Evolutionary conservation across 2,329 filamentous ascomycete species (phyloP).

Genomic region (Dothistroma pini): DNA sequence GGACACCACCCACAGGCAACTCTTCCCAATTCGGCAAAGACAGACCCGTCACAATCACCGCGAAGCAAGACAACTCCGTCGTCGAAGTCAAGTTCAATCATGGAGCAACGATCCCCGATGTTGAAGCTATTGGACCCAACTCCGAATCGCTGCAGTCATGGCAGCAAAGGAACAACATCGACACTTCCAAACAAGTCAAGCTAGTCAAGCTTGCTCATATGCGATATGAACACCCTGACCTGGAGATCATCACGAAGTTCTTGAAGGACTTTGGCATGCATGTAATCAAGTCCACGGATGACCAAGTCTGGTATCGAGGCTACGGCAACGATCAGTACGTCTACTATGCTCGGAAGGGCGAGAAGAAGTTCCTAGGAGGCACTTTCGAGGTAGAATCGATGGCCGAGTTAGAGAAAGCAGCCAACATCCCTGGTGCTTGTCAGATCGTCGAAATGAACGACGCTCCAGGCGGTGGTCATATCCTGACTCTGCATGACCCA

Average conservation of each 20-base stretch:
- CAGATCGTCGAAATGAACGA: constrained; percentile 33
- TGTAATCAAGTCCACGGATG: constrained; percentile 37
- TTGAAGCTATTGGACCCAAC: constrained; percentile 36
- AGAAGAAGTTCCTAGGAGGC: constrained; percentile 42
- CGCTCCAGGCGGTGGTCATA: constrained; percentile 40
- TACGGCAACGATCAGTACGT: constrained; percentile 45
- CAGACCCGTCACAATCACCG: constrained; percentile 29
- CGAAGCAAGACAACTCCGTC: constrained; percentile 20
- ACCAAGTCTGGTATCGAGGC: constrained; percentile 42
- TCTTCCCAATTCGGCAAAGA: constrained; percentile 25
- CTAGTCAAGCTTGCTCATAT: constrained; percentile 50
- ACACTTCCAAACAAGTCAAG: constrained; percentile 44
- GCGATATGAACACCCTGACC: constrained; percentile 53
- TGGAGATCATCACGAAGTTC: constrained; percentile 48
- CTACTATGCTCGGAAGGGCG: constrained; percentile 41
- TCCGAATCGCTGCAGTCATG: constrained; percentile 38
- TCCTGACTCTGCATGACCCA: constrained; percentile 39
- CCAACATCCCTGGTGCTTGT: constrained; percentile 30
- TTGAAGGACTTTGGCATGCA: constrained; percentile 45
- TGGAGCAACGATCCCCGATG: constrained; percentile 40
- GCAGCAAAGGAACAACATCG: constrained; percentile 41
- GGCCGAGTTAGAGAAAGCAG: constrained; percentile 42
- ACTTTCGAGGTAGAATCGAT: constrained; percentile 43
- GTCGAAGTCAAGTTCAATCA: constrained; percentile 36
- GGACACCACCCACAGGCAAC: constrained; percentile 21